Evolutionary conservation across 2,329 filamentous ascomycete genomes (phyloP), one percentile per base, ranked within the genome.

Genomic region (Drechslerella stenobrocha): DNA sequence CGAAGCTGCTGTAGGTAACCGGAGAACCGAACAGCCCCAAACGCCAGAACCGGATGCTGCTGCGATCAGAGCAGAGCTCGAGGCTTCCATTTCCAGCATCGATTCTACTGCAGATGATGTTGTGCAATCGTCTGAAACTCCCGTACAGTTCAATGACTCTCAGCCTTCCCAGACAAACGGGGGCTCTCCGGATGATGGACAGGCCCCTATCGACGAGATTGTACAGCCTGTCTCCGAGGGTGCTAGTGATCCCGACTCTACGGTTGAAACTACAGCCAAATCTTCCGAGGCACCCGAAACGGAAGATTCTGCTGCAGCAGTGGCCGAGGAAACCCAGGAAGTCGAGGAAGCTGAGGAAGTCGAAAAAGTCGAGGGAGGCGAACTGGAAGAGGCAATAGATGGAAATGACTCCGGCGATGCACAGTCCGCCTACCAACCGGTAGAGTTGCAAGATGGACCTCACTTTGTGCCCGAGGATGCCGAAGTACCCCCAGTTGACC

Each of bases 361-460:
- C 28, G 28, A 30, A n/a, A n/a, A n/a, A n/a, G n/a, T n/a, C n/a
- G n/a, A n/a, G n/a, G n/a, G n/a, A n/a, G n/a, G n/a, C n/a, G n/a
- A n/a, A n/a, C n/a, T n/a, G 3, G 34, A 37, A 13, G 4, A 37
- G 34, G 11, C 34, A 9, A 37, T 9, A 37, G 52, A 58, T 20
- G 60, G 58, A 22, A 58, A 37, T 13, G 60, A 53, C n/a, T 34
- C 26, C 24, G 35, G 35, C 2, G 50, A 55, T 20, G 28, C 44
- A 7, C 50, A 50, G 3, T 53, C 58, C 5, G 28, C 42, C 26
- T 48, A 58, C n/a, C n/a, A 66, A 20, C 30, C 35, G 9, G 45
- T 60, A 15, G 63, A 60, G n/a, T 30, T 67, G 3, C 34, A 69
- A 42, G 64, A 69, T 18, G 64, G 64, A n/a, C 45, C 56, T 20